phyloP scores from a whole-genome alignment of 805 yeast genomes.

The Priceomyces medius region DNA sequence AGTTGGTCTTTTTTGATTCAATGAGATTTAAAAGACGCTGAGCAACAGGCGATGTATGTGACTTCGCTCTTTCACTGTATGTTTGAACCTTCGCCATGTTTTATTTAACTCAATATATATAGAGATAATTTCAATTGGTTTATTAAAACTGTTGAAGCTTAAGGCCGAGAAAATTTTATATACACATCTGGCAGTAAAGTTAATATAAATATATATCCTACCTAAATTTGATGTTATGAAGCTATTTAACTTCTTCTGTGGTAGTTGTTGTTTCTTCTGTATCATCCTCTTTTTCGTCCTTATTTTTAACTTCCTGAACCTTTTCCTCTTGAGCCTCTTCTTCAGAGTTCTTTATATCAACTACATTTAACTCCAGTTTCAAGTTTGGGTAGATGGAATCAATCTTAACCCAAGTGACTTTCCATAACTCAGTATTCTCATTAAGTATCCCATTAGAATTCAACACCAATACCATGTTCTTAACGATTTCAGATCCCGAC shows the following conservation, averaged over 20 bases:
- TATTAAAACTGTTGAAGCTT: not conserved
- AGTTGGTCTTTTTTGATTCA: conserved; percentile 77
- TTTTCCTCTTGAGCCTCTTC: not conserved
- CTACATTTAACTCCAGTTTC: conserved; percentile 15
- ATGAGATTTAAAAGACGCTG: conserved; percentile 67
- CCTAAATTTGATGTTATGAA: not conserved
- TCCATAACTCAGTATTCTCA: conserved; percentile 27
- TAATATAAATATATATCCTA: not conserved
- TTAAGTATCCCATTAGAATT: conserved; percentile 25
- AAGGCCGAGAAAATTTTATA: not conserved
- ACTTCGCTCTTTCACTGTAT: conserved; percentile 67
- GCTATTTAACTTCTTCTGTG: not conserved
- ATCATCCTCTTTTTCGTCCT: not conserved
- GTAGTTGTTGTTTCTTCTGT: not conserved
- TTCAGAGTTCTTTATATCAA: not conserved
- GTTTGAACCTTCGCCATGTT: conserved; percentile 30
- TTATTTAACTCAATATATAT: not conserved
- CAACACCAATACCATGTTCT: conserved; percentile 43
- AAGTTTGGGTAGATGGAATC: conserved; percentile 29
- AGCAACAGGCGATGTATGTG: conserved; percentile 79
- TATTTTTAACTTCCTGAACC: not conserved
- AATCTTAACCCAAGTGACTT: conserved; percentile 31
- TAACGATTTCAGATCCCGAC: conserved; percentile 36
- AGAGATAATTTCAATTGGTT: not conserved
- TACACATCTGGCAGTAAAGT: not conserved